A percentile compares a stretch with the other conserved stretches of the same genome.
Conservation (phyloP, 1,139 yeast genomes). For the Ogataea hybrid region DNA sequence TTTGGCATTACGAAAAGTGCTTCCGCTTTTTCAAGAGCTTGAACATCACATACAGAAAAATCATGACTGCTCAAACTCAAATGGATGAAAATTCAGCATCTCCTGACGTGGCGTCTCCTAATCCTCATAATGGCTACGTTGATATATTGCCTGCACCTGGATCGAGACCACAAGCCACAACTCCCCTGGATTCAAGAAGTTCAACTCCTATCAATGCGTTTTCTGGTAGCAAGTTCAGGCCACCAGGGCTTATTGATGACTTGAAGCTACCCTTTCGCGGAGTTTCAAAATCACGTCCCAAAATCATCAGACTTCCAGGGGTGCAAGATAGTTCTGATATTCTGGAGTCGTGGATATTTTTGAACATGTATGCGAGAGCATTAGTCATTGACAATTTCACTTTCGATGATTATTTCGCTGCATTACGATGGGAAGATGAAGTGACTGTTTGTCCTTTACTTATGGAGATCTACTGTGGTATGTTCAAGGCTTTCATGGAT, state of each 20-base stretch:
- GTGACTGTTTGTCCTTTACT: slow-evolving; percentile 53
- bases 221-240: slow-evolving; percentile 10
- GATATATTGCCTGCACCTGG: slow-evolving; percentile 15
- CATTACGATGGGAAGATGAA: slow-evolving; percentile 55
- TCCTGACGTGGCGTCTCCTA: slow-evolving; percentile 3
- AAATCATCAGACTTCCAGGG: slow-evolving; percentile 21
- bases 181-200: slow-evolving; percentile 15
- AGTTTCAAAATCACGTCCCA: slow-evolving; percentile 23
- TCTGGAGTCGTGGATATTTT: slow-evolving; percentile 71
- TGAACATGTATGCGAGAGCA: slow-evolving; percentile 67
- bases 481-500: slow-evolving; percentile 44
- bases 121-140: slow-evolving; percentile 8
- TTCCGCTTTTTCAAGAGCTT: slow-evolving; percentile 74
- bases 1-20: slow-evolving; percentile 89
- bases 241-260: slow-evolving; percentile 27
- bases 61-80: slow-evolving; percentile 29
- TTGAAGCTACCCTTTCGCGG: slow-evolving; percentile 27
- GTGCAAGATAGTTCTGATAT: slow-evolving; percentile 39
- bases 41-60: slow-evolving; percentile 37
- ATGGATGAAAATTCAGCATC: slow-evolving; percentile 4
- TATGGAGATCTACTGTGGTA: slow-evolving; percentile 72
- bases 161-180: slow-evolving; percentile 4
- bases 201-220: slow-evolving; percentile 12
- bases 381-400: slow-evolving; percentile 69
- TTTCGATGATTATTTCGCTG: slow-evolving; percentile 72